These are phyloP conservation scores for Claviceps pazoutovae DNA, from an alignment of 2,329 filamentous ascomycete species.

Conservation along the genomic window DNA sequence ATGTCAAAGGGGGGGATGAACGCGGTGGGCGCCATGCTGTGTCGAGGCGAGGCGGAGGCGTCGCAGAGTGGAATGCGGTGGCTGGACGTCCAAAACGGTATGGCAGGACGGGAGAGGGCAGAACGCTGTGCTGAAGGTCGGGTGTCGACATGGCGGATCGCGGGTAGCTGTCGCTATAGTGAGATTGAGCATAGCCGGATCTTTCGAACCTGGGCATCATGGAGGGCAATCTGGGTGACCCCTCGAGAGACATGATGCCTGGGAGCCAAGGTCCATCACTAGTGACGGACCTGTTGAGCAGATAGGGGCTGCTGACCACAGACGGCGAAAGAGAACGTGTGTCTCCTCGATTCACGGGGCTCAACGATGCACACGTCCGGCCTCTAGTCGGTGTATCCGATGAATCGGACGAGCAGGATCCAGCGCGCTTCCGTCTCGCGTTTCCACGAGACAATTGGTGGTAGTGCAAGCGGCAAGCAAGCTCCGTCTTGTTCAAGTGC, in stretches of 20 bases:
- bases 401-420: conserved; percentile 54
- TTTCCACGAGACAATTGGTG: conserved; percentile 74
- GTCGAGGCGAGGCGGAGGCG: conserved; percentile 43
- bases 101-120: conserved; percentile 26
- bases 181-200: conserved; percentile 27
- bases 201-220: conserved; percentile 53
- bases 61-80: conserved; percentile 21
- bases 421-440: conserved; percentile 64
- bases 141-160: conserved; percentile 27
- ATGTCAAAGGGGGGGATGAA: conserved; percentile 17
- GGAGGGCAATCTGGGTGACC: conserved; percentile 39
- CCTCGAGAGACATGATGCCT: conserved; percentile 31
- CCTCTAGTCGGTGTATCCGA: conserved; percentile 34
- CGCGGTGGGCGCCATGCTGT: conserved; percentile 33
- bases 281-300: conserved; percentile 27
- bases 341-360: conserved; percentile 34
- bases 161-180: conserved; percentile 19
- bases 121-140: conserved; percentile 31
- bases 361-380: conserved; percentile 32
- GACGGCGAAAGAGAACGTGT: conserved; percentile 37
- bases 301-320: conserved; percentile 29
- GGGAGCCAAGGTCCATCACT: conserved; percentile 37
- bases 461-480: conserved; percentile 76
- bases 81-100: conserved; percentile 13
- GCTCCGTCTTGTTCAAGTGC: conserved; percentile 75